Conservation (phyloP, 2,329 filamentous ascomycete species). For the Septoria linicola region DNA sequence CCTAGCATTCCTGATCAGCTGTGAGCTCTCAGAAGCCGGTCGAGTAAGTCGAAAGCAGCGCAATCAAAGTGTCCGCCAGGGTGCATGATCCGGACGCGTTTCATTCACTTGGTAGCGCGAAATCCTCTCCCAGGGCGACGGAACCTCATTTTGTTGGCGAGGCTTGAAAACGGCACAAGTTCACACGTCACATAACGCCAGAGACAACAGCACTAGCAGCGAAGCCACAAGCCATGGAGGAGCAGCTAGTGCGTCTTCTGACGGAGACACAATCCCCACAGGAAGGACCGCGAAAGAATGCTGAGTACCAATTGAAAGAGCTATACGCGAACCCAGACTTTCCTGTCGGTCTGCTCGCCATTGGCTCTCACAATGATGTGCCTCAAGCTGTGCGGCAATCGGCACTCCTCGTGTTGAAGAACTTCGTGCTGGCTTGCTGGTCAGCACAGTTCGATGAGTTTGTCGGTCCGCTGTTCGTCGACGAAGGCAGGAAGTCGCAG, state of each 20-base stretch:
- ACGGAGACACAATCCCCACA: slow-evolving; percentile 78
- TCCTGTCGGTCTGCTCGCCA: slow-evolving; percentile 73
- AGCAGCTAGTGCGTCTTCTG: slow-evolving; percentile 85
- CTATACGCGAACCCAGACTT: slow-evolving; percentile 69
- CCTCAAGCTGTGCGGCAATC: slow-evolving; percentile 76
- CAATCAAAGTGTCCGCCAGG: too few relatives aligned
- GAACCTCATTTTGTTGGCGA: neutral
- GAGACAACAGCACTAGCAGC: slow-evolving; percentile 15
- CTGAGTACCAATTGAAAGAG: slow-evolving; percentile 76
- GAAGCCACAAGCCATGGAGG: slow-evolving; percentile 66
- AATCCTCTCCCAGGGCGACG: slow-evolving; percentile 3
- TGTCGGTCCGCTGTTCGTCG: slow-evolving; percentile 63
- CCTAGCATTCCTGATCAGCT: too few relatives aligned
- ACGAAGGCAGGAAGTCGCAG: slow-evolving; percentile 68
- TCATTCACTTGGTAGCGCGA: too few relatives aligned
- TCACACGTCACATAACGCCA: slow-evolving; percentile 23
- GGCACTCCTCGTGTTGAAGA: slow-evolving; percentile 74
- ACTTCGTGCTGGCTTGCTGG: slow-evolving; percentile 84
- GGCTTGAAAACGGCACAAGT: too few relatives aligned
- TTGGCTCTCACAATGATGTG: slow-evolving; percentile 74
- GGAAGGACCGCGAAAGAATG: slow-evolving; percentile 75
- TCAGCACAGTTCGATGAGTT: slow-evolving; percentile 71
- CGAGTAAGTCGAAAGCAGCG: too few relatives aligned
- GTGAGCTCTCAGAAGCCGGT: too few relatives aligned
- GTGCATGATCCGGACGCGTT: too few relatives aligned